A percentile compares a stretch with the other conserved stretches of the same genome.
These are phyloP conservation scores for Pichia sp. DNA, from an alignment of 1,139 yeast genomes.

Conservation along the genomic window DNA sequence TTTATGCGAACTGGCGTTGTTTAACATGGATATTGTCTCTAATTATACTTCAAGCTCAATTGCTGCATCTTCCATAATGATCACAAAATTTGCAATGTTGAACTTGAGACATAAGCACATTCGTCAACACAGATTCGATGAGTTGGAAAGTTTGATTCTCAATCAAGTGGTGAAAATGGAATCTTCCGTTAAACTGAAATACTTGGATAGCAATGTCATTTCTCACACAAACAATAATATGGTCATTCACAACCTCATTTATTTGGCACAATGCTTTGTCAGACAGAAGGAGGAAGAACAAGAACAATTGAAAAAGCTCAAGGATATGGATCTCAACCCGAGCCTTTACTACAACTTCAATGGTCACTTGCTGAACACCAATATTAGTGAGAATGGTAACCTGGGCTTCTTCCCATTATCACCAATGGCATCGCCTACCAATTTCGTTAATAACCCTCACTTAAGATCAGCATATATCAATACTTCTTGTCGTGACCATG, in stretches of 20 bases:
- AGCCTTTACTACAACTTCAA: slow-evolving; percentile 8
- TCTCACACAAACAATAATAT: slow-evolving; percentile 13
- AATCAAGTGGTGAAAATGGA: slow-evolving; percentile 20
- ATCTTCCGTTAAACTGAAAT: slow-evolving; percentile 21
- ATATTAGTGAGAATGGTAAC: slow-evolving; percentile 11
- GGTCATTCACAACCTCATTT: slow-evolving; percentile 18
- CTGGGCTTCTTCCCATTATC: slow-evolving; percentile 19
- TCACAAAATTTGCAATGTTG: slow-evolving; percentile 22
- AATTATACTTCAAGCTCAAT: slow-evolving; percentile 49
- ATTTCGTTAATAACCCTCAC: slow-evolving; percentile 8
- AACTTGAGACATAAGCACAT: slow-evolving; percentile 16
- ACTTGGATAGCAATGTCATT: slow-evolving; percentile 14
- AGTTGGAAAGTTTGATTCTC: slow-evolving; percentile 22
- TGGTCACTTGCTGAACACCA: slow-evolving; percentile 7
- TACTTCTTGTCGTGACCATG: not conserved
- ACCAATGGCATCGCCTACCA: slow-evolving; percentile 25
- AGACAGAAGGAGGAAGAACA: slow-evolving; percentile 18
- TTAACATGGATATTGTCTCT: slow-evolving; percentile 53
- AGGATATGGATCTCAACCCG: slow-evolving; percentile 11
- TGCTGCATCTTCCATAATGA: slow-evolving; percentile 41
- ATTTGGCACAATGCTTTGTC: slow-evolving; percentile 19
- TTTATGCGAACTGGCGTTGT: slow-evolving; percentile 59
- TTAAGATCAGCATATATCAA: slow-evolving; percentile 4
- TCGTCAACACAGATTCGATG: slow-evolving; percentile 20
- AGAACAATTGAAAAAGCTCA: slow-evolving; percentile 8